Conservation (phyloP, 768 basidiomycete genomes). For the Leccinum subgranulosum region DNA sequence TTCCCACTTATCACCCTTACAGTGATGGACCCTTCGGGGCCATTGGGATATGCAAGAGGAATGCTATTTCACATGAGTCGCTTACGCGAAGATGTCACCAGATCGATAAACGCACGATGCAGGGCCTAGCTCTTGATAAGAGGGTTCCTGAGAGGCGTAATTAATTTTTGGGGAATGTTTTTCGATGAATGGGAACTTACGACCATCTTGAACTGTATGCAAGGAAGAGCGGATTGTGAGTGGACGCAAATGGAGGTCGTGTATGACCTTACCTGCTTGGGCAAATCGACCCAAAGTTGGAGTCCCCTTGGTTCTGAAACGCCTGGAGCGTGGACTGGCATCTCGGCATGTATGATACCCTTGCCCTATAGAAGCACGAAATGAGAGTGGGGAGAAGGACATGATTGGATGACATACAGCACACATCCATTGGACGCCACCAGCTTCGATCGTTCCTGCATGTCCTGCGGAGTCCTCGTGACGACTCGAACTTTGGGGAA, state of each 20-base stretch:
- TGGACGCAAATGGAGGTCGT: constrained; percentile 10
- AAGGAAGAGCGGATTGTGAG: constrained; percentile 22
- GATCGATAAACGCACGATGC: constrained; percentile 42
- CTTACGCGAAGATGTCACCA: background rate
- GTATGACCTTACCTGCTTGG: constrained; percentile 49
- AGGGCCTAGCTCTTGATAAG: constrained; percentile 79
- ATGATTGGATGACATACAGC: constrained; percentile 46
- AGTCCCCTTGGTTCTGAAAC: constrained; percentile 75
- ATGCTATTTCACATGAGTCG: constrained; percentile 42
- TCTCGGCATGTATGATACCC: constrained; percentile 83
- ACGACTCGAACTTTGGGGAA: constrained; percentile 51
- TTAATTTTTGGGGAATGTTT: background rate
- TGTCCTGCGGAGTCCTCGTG: constrained; percentile 95
- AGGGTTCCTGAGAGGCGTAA: constrained; percentile 50
- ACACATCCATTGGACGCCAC: constrained; percentile 96
- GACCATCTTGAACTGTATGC: constrained; percentile 69
- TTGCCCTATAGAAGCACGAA: constrained; percentile 38
- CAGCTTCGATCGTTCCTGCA: constrained; percentile 68
- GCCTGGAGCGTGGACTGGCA: constrained; percentile 76
- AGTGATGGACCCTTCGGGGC: constrained; percentile 60
- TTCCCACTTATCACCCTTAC: constrained; percentile 89
- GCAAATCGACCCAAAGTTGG: constrained; percentile 86
- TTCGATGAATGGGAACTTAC: constrained; percentile 31
- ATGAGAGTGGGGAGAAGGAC: background rate
- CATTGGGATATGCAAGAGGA: constrained; percentile 70